Evolutionary conservation across 2,329 filamentous ascomycete genomes (phyloP), one percentile per base, ranked within the genome.

Genomic region (Xylaria sp.): DNA sequence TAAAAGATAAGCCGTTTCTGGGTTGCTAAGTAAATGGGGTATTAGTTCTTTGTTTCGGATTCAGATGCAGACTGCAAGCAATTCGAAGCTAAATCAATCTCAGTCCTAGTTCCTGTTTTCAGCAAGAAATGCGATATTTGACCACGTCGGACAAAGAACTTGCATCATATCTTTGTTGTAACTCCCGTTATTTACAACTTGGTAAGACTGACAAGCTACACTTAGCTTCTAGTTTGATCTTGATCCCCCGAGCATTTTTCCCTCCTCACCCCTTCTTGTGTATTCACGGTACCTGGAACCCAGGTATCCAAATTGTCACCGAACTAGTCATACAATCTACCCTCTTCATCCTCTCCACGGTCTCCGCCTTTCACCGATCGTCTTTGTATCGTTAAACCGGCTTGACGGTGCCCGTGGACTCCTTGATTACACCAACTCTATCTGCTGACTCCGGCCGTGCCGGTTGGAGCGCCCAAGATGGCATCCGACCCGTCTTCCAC

Each of bases 171-270:
- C 69, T 71, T 69, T 71, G 69, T 71, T 28, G 33, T 6, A 36
- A 13, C 48, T 44, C 26, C 33, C 42, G 54, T 48, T 64, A 64
- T 69, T 65, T 65, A 67, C 63, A 58, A n/a, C 51, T 66, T 71
- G 26, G 57, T 53, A 31, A 57, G 42, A 53, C 42, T 54, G 20
- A 40, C 38, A 6, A 59, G 17, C 31, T 15, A 31, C 36, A 26
- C 33, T 5, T 48, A 51, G 40, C 15, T 62, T 46, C 13, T 59
- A 44, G 42, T 60, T 60, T 51, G 40, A 17, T 53, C 6, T 36
- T 33, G 48, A 40, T 59, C 53, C 42, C 23, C 15, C 6, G 13
- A 42, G 17, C 23, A 6, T 5, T 26, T 28, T 51, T 17, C 44
- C 28, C 11, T 48, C 33, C 38, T 59, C 38, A 61, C 42, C 15